Evolutionary conservation across 345 rosid species (phyloP), one percentile per base, ranked within the genome.

Genomic region (Ailanthus altissimus): DNA sequence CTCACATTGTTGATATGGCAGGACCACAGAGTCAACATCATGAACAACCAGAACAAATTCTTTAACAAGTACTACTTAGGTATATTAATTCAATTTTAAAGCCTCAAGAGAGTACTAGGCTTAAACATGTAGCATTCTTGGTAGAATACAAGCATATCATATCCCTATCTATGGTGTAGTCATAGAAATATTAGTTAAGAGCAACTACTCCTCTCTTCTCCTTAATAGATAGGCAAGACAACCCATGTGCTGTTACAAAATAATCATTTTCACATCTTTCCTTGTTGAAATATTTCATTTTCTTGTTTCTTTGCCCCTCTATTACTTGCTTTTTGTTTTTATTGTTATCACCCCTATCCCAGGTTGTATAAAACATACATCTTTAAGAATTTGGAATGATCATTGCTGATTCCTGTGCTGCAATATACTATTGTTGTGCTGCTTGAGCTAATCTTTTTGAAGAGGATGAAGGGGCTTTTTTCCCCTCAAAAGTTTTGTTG

Each of bases 21-120:
- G 64, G 75, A 71, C 63, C 75, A n/a, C 47, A 38, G 36, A 43
- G 59, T 62, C 61, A 62, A 13, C 28, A 74, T 23, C n/a, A 0
- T 51, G 21, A 20, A 61, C 50, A 49, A 74, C 77, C 49, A 49
- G 11, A 74, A 15, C 54, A 28, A 62, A 11, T 20, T 62, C 10
- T 36, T 49, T 63, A 46, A 21, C 1, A 47, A 46, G 10, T 61
- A 2, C 13, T 11, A 36, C 10, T n/a, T 5, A 16, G 11, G 6
- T 32, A 5, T 28, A 36, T 70, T 25, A 40, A 69, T 72, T 72
- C 65, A 42, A 25, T 15, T 47, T 32, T 67, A 8, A 67, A 69
- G 49, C 25, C 40, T 26, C 16, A 26, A 69, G 43, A 16, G 26
- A 50, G 14, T 46, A 69, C 23, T 46, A 69, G 21, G 45, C 58